Conservation (phyloP, 305 asterid genomes). For the Solanum hybrid region DNA sequence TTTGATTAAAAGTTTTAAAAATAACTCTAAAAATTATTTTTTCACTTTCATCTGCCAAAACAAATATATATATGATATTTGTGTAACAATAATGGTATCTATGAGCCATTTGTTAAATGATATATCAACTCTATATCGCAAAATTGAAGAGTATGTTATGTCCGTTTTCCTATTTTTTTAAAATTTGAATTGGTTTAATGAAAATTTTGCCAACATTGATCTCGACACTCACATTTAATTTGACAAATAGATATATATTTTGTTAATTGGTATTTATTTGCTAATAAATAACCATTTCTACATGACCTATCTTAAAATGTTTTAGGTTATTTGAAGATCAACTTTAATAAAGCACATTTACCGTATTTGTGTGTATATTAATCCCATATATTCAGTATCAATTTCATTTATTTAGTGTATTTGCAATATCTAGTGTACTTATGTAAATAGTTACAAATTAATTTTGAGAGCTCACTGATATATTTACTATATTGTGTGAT, state of each 20-base stretch:
- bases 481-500: background rate
- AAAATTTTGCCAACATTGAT: too few species aligned
- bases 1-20: too few species aligned
- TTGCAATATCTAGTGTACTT: background rate
- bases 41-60: background rate
- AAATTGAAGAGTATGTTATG: background rate
- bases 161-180: too few species aligned
- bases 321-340: background rate
- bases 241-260: background rate
- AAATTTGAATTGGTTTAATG: too few species aligned
- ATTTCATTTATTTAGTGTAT: too few species aligned
- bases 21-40: background rate
- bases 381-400: background rate
- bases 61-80: too few species aligned
- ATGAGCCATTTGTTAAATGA: background rate
- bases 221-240: too few species aligned
- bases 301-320: background rate
- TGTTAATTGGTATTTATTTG: too few species aligned
- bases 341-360: background rate
- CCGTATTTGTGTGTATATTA: background rate
- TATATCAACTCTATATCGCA: background rate
- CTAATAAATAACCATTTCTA: background rate
- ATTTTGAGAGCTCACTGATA: background rate
- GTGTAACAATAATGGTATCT: background rate
- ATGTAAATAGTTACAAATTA: too few species aligned